Evolutionary conservation across 2,329 filamentous ascomycete genomes (phyloP), one percentile per base, ranked within the genome.

Genomic region (Grosmannia serpens): DNA sequence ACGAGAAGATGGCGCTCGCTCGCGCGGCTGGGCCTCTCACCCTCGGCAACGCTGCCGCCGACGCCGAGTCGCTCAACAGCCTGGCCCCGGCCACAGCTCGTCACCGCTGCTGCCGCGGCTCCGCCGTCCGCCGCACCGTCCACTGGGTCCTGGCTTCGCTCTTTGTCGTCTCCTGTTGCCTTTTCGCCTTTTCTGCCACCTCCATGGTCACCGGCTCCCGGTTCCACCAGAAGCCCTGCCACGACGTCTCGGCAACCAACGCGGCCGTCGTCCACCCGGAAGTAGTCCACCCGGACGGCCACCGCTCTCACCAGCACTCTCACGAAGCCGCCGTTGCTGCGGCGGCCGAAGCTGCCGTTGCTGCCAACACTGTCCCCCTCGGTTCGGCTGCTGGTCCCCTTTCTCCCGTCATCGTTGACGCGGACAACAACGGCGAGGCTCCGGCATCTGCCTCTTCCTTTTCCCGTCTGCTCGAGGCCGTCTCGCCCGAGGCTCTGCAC

Each of bases 401-500:
- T 9, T 9, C 29, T 20, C 26, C 20, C 24, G 20, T 29, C 13
- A 35, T 22, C 24, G 53, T 10, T 7, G 24, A 29, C 7, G 26
- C 29, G n/a, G 17, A 31, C 5, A 20, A 11, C 17, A 13, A 9
- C 41, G 50, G 41, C 6, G 55, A n/a, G 22, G 46, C 20, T 4
- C 13, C 53, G 24, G 20, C 24, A 13, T 26, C 47, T 8, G 51
- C 57, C 22, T 56, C 62, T 4, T 53, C 59, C 47, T 65, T 66
- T 44, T 35, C 61, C 2, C 60, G 62, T 52, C 61, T 64, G 26
- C 59, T 66, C 29, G 62, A 64, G 44, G 64, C 63, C 41, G 64
- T 65, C 27, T 64, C 64, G 53, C 58, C 64, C 41, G 64, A 66
- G 54, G 46, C 81, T 49, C 74, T 91, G 57, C 85, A 89, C 69